Base-by-base conservation (phyloP, 768 basidiomycete species). In the Phlebiopsis flavidoalba region DNA sequence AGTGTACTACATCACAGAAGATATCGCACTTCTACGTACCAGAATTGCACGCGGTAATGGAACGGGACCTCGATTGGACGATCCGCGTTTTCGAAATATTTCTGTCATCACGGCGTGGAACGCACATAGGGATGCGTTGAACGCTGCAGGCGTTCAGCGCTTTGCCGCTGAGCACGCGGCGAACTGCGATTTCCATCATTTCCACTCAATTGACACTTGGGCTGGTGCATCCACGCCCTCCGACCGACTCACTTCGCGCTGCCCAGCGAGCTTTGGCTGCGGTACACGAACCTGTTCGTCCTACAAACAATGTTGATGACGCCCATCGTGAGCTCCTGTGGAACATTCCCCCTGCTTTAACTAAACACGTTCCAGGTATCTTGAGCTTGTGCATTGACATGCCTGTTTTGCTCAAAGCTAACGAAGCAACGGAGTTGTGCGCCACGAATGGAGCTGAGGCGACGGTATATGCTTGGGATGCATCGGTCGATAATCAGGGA, bases 61-160 rank as follows among this genome's bases (percentile, higher is more conserved):
- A 57, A 53, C 7, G 10, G 45, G 35, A 55, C 63, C 10, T 63
- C 52, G 10, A 37, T 73, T 5, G 51, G 40, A 33, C 50, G 43
- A 69, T 40, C 24, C 37, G 0, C 21, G 61, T 1, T 79, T 76
- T 54, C 33, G 70, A 21, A 62, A 75, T 67, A 67, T 74, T 2
- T 71, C 77, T 3, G 67, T 79, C 12, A 80, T 81, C 31, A 77
- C 75, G 2, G 67, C 70, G 3, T 61, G 63, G 17, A 79, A 78
- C 69, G 33, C 65, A 11, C 67, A 74, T 24, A 73, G 74, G 59
- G 78, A 79, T 64, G 60, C 66, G 57, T 69, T 78, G 0, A 80
- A 80, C 65, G n/a, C 64, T 8, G 5, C 73, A 0, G 75, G 75
- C 1, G 37, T 57, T 17, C 8, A 54, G 14, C 60, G 70, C 14